These are phyloP conservation scores for Skeletonema costatum DNA, from an alignment of 108 stramenopile genomes.

Conservation along the genomic window DNA sequence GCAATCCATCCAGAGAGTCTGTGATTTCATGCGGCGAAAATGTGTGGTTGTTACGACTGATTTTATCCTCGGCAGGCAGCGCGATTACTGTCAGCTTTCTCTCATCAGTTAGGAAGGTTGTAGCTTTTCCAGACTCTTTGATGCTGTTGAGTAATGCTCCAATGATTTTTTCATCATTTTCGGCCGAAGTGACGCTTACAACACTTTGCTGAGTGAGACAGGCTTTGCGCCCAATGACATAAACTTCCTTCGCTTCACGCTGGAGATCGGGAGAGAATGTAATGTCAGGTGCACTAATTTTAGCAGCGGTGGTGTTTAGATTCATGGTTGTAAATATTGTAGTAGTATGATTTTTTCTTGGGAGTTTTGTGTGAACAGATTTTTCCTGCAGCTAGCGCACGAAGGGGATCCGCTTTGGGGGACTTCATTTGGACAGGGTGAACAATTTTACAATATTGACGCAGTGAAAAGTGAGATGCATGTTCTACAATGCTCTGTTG, in stretches of 20 bases:
- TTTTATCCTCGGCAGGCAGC: slow-evolving; percentile 14
- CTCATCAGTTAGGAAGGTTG: slow-evolving; percentile 12
- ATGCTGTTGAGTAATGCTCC: slow-evolving; percentile 1
- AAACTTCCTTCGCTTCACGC: not conserved
- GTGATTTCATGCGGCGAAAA: slow-evolving; percentile 56
- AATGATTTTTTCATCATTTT: not conserved
- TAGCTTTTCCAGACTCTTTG: slow-evolving; percentile 3
- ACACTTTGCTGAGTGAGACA: not conserved
- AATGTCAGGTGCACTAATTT: not conserved
- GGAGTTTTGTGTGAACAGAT: not conserved
- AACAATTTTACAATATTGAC: too few relatives aligned
- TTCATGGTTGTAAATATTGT: too few relatives aligned
- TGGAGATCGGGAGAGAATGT: not conserved
- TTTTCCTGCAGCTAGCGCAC: too few relatives aligned
- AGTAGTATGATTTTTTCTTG: too few relatives aligned
- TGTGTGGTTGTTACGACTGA: slow-evolving; percentile 55
- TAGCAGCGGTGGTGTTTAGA: slow-evolving; percentile 9
- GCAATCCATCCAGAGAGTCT: slow-evolving; percentile 16
- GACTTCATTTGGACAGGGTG: too few relatives aligned
- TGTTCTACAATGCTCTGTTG: not conserved
- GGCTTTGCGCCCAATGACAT: not conserved
- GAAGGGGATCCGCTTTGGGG: too few relatives aligned
- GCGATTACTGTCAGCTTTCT: slow-evolving; percentile 1
- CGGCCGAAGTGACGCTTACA: not conserved
- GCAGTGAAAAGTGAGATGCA: too few relatives aligned